phyloP scores from a whole-genome alignment of 768 basidiomycete genomes.

The Exsudoporus frostii region DNA sequence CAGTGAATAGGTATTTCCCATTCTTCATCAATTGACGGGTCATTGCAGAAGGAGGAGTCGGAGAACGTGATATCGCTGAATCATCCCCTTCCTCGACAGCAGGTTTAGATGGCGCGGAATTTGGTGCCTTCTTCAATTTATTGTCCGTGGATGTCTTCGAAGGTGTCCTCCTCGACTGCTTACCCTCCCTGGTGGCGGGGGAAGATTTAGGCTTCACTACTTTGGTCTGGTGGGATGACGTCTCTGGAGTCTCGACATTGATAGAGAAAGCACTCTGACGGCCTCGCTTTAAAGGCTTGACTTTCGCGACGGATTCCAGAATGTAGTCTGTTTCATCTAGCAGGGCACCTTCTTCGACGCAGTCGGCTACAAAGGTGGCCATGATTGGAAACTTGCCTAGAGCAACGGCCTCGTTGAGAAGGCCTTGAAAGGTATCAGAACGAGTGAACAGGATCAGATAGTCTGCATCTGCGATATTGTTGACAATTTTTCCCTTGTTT shows the following conservation, averaged over 20 bases:
- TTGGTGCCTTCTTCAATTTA: slow-evolving; percentile 4
- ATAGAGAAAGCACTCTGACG: slow-evolving; percentile 18
- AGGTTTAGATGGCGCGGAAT: background rate
- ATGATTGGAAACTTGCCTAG: slow-evolving; percentile 47
- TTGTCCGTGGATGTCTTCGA: slow-evolving; percentile 6
- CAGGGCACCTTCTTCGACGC: slow-evolving; percentile 40
- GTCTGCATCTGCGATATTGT: slow-evolving; percentile 53
- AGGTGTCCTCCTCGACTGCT: slow-evolving; percentile 2
- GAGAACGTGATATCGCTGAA: slow-evolving; percentile 29
- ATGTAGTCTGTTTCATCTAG: slow-evolving; percentile 46
- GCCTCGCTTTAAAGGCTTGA: slow-evolving; percentile 23
- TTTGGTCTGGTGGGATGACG: slow-evolving; percentile 1
- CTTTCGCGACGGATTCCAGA: slow-evolving; percentile 32
- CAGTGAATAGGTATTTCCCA: slow-evolving; percentile 45
- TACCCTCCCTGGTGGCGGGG: background rate
- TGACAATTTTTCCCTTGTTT: slow-evolving; percentile 60
- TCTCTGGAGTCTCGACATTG: slow-evolving; percentile 10
- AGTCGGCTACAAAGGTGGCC: slow-evolving; percentile 53
- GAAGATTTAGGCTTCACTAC: slow-evolving; percentile 5
- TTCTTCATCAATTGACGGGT: slow-evolving; percentile 26
- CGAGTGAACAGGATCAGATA: slow-evolving; percentile 56
- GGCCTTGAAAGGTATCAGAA: slow-evolving; percentile 49
- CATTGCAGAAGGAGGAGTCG: slow-evolving; percentile 44
- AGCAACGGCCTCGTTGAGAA: slow-evolving; percentile 36
- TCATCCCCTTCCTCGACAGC: background rate